These are phyloP conservation scores for Komagataella pastoris DNA, from an alignment of 805 yeast genomes.

Conservation along the genomic window DNA sequence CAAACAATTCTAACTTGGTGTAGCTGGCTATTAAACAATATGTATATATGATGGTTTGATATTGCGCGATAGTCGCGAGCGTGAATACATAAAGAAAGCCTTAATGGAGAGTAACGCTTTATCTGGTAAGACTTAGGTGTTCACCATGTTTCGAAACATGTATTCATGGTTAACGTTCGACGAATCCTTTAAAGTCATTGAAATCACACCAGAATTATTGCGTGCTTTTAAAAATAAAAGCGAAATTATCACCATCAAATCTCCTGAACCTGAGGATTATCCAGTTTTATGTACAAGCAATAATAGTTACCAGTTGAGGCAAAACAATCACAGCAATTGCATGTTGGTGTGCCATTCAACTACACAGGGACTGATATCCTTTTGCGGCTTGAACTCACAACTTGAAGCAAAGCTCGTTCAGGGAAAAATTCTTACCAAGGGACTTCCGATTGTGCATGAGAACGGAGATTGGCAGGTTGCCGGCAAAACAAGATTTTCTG, in stretches of 20 bases:
- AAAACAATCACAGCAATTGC: slow-evolving; percentile 80
- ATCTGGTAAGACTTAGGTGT: neutral
- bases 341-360: slow-evolving; percentile 36
- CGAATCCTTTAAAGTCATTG: slow-evolving; percentile 31
- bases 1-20: neutral
- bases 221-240: slow-evolving; percentile 17
- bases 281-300: slow-evolving; percentile 49
- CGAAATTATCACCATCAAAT: slow-evolving; percentile 15
- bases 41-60: too few species aligned
- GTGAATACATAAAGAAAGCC: too few species aligned
- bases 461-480: neutral
- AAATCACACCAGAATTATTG: slow-evolving; percentile 36
- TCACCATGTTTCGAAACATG: slow-evolving; percentile 9
- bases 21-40: neutral
- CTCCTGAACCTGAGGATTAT: slow-evolving; percentile 18
- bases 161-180: slow-evolving; percentile 14
- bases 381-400: slow-evolving; percentile 19
- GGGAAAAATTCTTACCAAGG: slow-evolving; percentile 18
- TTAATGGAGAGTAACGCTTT: too few species aligned
- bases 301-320: slow-evolving; percentile 53
- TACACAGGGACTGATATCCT: slow-evolving; percentile 17
- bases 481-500: slow-evolving; percentile 5
- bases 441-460: slow-evolving; percentile 19
- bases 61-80: neutral
- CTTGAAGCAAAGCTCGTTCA: slow-evolving; percentile 20